These are phyloP conservation scores for Mycena indigotica DNA, from an alignment of 768 basidiomycete species.

Conservation along the genomic window DNA sequence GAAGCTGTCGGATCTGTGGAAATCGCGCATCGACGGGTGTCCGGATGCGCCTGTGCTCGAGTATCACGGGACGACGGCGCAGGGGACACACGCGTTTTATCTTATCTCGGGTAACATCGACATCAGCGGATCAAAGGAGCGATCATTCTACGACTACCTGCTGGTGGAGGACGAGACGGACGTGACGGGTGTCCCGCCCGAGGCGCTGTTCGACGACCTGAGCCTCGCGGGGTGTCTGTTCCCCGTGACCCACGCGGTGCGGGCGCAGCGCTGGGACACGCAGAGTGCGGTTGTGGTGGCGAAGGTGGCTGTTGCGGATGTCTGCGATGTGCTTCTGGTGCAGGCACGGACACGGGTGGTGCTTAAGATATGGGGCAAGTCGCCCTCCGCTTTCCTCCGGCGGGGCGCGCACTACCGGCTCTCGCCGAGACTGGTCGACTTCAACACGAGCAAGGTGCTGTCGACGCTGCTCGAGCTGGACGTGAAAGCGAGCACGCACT, in stretches of 20 bases:
- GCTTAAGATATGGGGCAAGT: conserved; percentile 42
- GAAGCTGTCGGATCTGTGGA: conserved; percentile 49
- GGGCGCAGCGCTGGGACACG: conserved; percentile 35
- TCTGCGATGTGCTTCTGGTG: conserved; percentile 40
- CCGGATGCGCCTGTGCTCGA: conserved; percentile 50
- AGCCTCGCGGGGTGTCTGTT: conserved; percentile 47
- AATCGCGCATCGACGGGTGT: conserved; percentile 50
- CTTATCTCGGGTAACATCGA: conserved; percentile 48
- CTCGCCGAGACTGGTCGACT: conserved; percentile 54
- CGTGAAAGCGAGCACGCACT: conserved; percentile 31
- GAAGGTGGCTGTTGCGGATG: conserved; percentile 43
- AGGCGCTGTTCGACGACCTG: conserved; percentile 54
- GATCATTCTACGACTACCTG: conserved; percentile 47
- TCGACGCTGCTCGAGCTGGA: conserved; percentile 50
- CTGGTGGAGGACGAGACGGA: conserved; percentile 39
- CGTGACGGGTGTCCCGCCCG: conserved; percentile 39
- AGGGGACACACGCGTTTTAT: conserved; percentile 41
- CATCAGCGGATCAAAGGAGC: conserved; percentile 42
- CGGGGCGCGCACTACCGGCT: conserved; percentile 43
- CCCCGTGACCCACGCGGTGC: conserved; percentile 43
- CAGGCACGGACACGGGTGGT: conserved; percentile 37
- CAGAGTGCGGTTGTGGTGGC: conserved; percentile 43
- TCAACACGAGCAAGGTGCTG: conserved; percentile 51
- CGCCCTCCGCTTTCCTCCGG: conserved; percentile 30
- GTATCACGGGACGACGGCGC: conserved; percentile 34